Percentiles rank a stretch among this genome's conserved stretches.
phyloP scores from a whole-genome alignment of 257 asterid genomes.

The Solanum neorickii region DNA sequence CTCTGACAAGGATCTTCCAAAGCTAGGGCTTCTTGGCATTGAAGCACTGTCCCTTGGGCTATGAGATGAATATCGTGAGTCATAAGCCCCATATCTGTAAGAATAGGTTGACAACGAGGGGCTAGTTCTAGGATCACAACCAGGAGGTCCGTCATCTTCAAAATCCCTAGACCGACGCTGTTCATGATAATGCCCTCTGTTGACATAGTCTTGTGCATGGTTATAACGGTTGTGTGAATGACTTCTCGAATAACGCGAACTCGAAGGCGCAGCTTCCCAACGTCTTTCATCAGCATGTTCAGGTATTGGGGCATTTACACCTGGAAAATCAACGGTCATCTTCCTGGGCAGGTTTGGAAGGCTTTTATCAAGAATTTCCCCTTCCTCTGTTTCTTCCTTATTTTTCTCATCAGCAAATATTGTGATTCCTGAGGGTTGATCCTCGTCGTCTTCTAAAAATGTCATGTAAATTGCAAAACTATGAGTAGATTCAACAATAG shows the following conservation, averaged over 20 bases:
- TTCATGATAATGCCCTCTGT: constrained; percentile 27
- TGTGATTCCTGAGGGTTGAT: constrained; percentile 88
- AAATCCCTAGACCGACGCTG: constrained; percentile 8
- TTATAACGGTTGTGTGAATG: constrained; percentile 33
- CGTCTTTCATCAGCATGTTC: constrained; percentile 59
- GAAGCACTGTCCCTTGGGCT: constrained; percentile 28
- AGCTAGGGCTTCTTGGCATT: constrained; percentile 39
- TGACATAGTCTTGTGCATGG: constrained; percentile 24
- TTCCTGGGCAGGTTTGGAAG: constrained; percentile 26
- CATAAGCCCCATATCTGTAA: constrained; percentile 32
- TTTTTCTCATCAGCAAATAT: constrained; percentile 61
- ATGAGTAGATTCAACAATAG: not conserved
- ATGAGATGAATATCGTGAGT: constrained; percentile 23
- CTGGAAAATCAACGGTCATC: constrained; percentile 76
- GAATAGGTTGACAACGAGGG: constrained; percentile 41
- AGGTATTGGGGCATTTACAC: constrained; percentile 91
- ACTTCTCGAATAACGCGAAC: constrained; percentile 12
- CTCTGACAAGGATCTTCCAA: constrained; percentile 49
- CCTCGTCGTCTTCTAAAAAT: constrained; percentile 43
- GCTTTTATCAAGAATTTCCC: constrained; percentile 47
- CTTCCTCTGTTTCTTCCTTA: constrained; percentile 53
- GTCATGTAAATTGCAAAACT: not conserved
- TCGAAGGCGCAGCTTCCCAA: constrained; percentile 50
- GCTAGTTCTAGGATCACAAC: constrained; percentile 51
- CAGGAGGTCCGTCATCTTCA: constrained; percentile 79